These are phyloP conservation scores for Thelonectria rubi DNA, from an alignment of 2,329 filamentous ascomycete species.

Conservation along the genomic window DNA sequence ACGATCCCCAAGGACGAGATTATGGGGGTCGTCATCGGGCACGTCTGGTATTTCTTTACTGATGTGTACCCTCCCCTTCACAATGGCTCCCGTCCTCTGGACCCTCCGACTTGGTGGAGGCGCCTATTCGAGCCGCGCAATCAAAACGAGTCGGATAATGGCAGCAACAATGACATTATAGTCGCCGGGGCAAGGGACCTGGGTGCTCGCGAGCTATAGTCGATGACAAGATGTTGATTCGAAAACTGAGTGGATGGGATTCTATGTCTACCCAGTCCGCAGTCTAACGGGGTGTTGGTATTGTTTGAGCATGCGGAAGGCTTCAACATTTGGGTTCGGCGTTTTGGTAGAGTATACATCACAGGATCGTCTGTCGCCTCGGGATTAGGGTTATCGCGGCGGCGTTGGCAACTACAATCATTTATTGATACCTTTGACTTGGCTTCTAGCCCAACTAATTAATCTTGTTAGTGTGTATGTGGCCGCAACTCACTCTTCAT, in stretches of 20 bases:
- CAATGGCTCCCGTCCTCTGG: conserved; percentile 83
- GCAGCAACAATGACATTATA: conserved; percentile 69
- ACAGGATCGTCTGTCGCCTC: conserved; percentile 10
- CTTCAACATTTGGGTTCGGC: conserved; percentile 15
- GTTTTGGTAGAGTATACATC: conserved; percentile 28
- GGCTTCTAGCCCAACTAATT: not conserved
- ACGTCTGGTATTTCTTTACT: conserved; percentile 98
- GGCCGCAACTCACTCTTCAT: not conserved
- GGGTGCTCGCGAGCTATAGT: conserved; percentile 36
- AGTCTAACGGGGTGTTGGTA: conserved; percentile 20
- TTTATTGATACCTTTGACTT: not conserved
- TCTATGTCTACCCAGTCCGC: not conserved
- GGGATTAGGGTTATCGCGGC: conserved; percentile 12
- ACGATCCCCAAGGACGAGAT: conserved; percentile 94
- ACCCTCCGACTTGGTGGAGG: conserved; percentile 91
- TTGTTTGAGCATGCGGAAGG: not conserved
- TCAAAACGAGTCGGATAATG: conserved; percentile 59
- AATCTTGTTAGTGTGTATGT: not conserved
- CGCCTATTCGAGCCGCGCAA: conserved; percentile 77
- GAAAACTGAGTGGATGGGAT: not conserved
- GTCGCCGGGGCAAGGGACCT: conserved; percentile 59
- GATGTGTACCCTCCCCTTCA: conserved; percentile 96
- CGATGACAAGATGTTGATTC: not conserved
- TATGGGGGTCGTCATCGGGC: conserved; percentile 91
- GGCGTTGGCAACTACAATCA: conserved; percentile 23